Base-by-base conservation (phyloP, 2,329 filamentous ascomycete species). In the Chrysoporthe deuterocubensis region DNA sequence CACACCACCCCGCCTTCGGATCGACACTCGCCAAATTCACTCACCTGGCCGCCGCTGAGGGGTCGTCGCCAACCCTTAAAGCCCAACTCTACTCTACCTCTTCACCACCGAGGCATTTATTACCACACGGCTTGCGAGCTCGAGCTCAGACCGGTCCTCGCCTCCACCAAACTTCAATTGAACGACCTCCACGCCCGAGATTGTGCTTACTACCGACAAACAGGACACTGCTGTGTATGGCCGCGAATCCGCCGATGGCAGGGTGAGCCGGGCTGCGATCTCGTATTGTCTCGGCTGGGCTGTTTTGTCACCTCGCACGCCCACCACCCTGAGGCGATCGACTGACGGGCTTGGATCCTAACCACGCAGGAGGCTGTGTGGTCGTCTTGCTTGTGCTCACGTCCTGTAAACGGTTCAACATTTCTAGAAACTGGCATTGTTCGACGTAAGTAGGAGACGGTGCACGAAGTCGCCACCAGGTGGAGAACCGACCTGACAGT, bases 61-160 rank as follows among this genome's bases (percentile, higher is more conserved):
- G 9, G 26, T 26, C 4, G 3, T 32, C 48, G 48, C 48, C 21
- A 34, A 26, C 26, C 7, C 13, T 32, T 14, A 34, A 50, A 32
- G 1, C 42, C 57, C 56, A 26, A 37, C 63, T 26, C 26, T 26
- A 26, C 56, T 40, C 37, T 21, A 40, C 74, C 76, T 77, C 48
- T 52, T 42, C 61, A 52, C n/a, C 48, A 34, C 16, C 26, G 16
- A 54, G 5, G 40, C 26, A 26, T 37, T 26, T 32, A n/a, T 43
- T 14, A 18, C 14, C 44, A 4, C 44, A n/a, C 21, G 40, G 21
- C 9, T 26, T 4, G 44, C 11, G 21, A 6, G 44, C 42, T 8
- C n/a, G 9, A 13, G 21, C 21, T 26, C 16, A 52, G 26, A 32
- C 26, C 32, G 18, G 4, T 7, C 42, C 26, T 40, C 43, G 18